phyloP scores from a whole-genome alignment of 306 rosid species.

The Gillenia trifoliata region DNA sequence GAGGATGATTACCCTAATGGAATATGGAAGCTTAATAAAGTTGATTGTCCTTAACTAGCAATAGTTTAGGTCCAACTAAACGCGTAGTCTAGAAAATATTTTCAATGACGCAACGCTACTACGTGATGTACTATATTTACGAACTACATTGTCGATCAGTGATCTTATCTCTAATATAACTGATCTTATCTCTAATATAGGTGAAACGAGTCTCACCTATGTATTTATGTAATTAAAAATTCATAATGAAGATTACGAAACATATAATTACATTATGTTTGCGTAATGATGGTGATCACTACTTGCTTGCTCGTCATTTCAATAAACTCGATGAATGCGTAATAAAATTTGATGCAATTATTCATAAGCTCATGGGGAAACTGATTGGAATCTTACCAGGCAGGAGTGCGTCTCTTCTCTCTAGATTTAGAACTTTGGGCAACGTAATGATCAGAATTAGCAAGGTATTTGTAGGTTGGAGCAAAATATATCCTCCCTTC shows the following conservation, averaged over 20 bases:
- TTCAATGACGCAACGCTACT: background rate
- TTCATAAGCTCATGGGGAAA: background rate
- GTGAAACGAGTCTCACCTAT: background rate
- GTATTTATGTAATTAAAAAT: background rate
- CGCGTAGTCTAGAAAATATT: too few relatives aligned
- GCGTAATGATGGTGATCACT: constrained; percentile 14
- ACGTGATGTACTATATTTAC: background rate
- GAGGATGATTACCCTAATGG: background rate
- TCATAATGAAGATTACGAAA: background rate
- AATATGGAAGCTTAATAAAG: background rate
- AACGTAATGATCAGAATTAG: constrained; percentile 74
- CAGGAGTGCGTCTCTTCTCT: constrained; percentile 80
- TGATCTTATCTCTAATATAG: too few relatives aligned
- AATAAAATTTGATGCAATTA: background rate
- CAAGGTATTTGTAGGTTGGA: constrained; percentile 84
- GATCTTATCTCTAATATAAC: background rate
- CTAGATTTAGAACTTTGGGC: constrained; percentile 54
- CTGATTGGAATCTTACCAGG: constrained; percentile 55
- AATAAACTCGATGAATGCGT: background rate
- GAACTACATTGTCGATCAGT: background rate
- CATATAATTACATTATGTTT: background rate
- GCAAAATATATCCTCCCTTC: constrained; percentile 81
- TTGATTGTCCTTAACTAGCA: background rate
- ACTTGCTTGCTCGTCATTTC: background rate
- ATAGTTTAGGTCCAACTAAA: background rate